Evolutionary conservation across 2,329 filamentous ascomycete species (phyloP).

Genomic region (Alternaria panax): DNA sequence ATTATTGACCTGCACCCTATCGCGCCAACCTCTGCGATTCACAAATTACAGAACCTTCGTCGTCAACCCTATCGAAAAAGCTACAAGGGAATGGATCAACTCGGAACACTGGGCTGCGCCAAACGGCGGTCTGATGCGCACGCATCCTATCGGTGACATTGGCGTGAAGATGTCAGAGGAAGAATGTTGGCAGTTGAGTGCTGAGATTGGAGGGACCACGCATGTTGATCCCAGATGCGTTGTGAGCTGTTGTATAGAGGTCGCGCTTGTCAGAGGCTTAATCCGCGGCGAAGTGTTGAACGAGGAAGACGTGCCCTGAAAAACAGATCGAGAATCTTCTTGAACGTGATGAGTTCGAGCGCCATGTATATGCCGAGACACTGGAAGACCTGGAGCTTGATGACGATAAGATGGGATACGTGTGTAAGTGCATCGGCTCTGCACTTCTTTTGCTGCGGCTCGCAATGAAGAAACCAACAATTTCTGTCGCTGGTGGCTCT

Average conservation of each 20-base stretch:
- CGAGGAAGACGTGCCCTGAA: slow-evolving; percentile 52
- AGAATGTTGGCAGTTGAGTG: slow-evolving; percentile 51
- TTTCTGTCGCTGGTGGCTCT: too few species aligned
- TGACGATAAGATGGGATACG: too few species aligned
- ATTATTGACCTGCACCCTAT: not conserved
- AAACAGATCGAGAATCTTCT: slow-evolving; percentile 36
- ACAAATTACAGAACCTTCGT: too few species aligned
- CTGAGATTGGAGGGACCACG: slow-evolving; percentile 55
- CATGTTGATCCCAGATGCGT: slow-evolving; percentile 63
- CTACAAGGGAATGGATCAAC: too few species aligned
- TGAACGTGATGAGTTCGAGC: slow-evolving; percentile 53
- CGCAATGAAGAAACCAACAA: too few species aligned
- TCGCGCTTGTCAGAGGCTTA: slow-evolving; percentile 57
- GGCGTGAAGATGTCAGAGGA: too few species aligned
- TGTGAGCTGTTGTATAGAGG: slow-evolving; percentile 58
- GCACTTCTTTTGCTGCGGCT: too few species aligned
- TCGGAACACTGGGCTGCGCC: too few species aligned
- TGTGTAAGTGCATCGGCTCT: too few species aligned
- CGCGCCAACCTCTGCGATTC: not conserved
- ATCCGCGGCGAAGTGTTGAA: slow-evolving; percentile 54
- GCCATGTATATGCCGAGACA: slow-evolving; percentile 49
- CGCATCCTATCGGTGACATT: not conserved
- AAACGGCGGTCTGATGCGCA: too few species aligned
- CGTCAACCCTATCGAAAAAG: too few species aligned
- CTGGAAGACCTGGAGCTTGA: slow-evolving; percentile 57